phyloP scores from a whole-genome alignment of 2,329 filamentous ascomycete genomes.

The Phaeosphaeria sp. region DNA sequence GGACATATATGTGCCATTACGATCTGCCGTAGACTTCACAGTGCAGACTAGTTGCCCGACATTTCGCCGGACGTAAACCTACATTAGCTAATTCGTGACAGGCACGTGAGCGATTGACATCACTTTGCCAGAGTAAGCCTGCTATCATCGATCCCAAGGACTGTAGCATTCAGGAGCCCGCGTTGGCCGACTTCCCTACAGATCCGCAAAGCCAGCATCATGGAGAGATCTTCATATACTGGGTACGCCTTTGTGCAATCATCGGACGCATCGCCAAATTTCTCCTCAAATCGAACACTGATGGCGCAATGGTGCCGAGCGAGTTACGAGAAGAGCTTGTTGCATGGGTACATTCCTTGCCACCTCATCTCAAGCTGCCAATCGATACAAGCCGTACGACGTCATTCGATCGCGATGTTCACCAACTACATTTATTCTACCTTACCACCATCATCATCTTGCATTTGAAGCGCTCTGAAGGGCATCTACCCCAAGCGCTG shows the following conservation, averaged over 20 bases:
- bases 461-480: conserved; percentile 27
- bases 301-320: conserved; percentile 12
- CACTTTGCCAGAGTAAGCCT: conserved; percentile 31
- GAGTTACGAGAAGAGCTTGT: conserved; percentile 26
- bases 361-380: conserved; percentile 15
- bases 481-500: conserved; percentile 28
- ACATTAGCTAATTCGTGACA: conserved; percentile 2
- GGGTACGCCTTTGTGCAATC: conserved; percentile 30
- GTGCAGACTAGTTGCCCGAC: no score
- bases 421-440: conserved; percentile 30
- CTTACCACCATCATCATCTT: conserved; percentile 30
- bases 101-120: conserved; percentile 29
- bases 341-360: conserved; percentile 24
- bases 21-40: no score
- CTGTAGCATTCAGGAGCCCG: conserved; percentile 26
- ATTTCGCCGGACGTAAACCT: not conserved
- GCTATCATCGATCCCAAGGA: conserved; percentile 29
- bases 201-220: conserved; percentile 28
- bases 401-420: conserved; percentile 27
- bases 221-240: conserved; percentile 30
- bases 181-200: conserved; percentile 23
- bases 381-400: conserved; percentile 22
- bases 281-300: conserved; percentile 17
- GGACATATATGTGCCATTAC: no score
- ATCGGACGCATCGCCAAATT: conserved; percentile 30